These are phyloP conservation scores for Fusarium pseudoanthophilum DNA, from an alignment of 2,329 filamentous ascomycete genomes.

Conservation along the genomic window DNA sequence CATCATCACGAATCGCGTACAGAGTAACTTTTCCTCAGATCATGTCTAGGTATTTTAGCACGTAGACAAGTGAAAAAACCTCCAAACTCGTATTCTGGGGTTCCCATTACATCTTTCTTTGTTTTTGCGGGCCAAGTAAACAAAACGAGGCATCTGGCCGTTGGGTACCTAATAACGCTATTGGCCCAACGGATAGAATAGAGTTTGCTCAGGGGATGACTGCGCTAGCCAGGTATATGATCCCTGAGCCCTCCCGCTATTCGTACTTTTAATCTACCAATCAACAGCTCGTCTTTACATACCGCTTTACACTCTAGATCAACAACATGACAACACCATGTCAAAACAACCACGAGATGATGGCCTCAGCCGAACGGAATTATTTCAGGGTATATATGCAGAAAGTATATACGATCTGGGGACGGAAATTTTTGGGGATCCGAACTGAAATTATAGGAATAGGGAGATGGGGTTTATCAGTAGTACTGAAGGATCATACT, in stretches of 20 bases:
- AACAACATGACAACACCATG: neutral
- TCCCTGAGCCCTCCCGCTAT: conserved; percentile 2
- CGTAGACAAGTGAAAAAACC: neutral
- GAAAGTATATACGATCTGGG: conserved; percentile 20
- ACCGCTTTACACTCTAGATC: neutral
- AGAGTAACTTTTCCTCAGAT: neutral
- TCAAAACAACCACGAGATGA: neutral
- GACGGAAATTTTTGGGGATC: conserved; percentile 8
- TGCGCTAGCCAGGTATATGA: conserved; percentile 30
- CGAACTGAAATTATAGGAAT: neutral
- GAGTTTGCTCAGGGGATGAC: conserved; percentile 13
- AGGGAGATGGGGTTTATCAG: neutral
- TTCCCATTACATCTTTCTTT: neutral
- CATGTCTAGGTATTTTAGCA: neutral
- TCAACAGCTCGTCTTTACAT: conserved; percentile 19
- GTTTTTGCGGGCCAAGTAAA: neutral
- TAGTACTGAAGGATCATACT: neutral
- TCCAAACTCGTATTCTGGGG: neutral
- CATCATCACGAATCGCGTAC: neutral
- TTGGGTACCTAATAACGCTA: neutral
- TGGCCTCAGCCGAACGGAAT: neutral
- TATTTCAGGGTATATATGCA: neutral
- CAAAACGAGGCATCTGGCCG: neutral
- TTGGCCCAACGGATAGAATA: neutral
- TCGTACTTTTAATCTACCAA: conserved; percentile 5